phyloP scores from a whole-genome alignment of 2,329 filamentous ascomycete genomes.

The Colletotrichum echinochloae region DNA sequence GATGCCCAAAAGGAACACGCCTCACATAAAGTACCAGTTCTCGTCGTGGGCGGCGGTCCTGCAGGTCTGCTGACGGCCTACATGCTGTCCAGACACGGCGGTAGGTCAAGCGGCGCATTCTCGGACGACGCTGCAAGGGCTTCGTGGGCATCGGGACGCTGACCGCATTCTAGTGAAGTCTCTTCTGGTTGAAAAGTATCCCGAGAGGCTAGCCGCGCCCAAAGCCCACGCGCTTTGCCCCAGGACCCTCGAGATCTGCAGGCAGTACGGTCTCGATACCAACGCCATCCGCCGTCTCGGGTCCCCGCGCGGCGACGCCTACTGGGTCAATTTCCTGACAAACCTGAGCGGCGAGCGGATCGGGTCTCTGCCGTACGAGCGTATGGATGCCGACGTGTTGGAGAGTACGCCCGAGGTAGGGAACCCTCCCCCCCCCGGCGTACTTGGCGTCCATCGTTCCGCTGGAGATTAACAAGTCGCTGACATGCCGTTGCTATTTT shows the following conservation, averaged over 20 bases:
- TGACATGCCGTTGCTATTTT: neutral
- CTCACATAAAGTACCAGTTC: conserved; percentile 47
- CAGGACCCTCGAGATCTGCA: conserved; percentile 39
- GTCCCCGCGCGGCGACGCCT: conserved; percentile 30
- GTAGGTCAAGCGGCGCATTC: conserved; percentile 21
- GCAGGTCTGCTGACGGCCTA: conserved; percentile 51
- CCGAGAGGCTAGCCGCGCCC: conserved; percentile 46
- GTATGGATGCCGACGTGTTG: conserved; percentile 35
- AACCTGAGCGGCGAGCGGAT: conserved; percentile 35
- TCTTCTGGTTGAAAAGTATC: conserved; percentile 49
- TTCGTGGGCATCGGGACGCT: conserved; percentile 33
- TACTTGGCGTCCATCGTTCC: neutral
- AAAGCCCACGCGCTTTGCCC: conserved; percentile 40
- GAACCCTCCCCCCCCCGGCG: no score
- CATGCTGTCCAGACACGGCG: conserved; percentile 44
- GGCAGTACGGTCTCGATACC: conserved; percentile 36
- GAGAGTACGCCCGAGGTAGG: conserved; percentile 38
- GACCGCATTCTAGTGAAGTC: conserved; percentile 42
- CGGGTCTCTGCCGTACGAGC: conserved; percentile 35
- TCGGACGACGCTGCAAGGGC: neutral
- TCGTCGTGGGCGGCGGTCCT: conserved; percentile 52
- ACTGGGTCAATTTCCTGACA: conserved; percentile 39
- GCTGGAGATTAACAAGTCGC: neutral
- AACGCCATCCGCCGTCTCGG: conserved; percentile 29
- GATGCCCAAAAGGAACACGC: neutral